phyloP scores from a whole-genome alignment of 2,329 filamentous ascomycete genomes.

The Didymella segeticola region DNA sequence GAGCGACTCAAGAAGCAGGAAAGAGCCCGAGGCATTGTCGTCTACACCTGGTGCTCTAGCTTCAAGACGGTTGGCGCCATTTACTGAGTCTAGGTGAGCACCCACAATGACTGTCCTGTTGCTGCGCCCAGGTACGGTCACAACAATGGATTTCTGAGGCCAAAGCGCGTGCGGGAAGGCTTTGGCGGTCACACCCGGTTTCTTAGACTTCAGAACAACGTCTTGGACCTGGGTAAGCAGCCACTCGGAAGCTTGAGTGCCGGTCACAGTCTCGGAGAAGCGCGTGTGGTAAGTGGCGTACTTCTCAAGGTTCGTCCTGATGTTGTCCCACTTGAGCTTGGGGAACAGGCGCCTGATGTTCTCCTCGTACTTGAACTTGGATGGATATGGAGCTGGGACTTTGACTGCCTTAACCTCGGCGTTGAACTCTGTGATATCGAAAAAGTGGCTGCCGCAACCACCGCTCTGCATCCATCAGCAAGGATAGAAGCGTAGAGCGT shows the following conservation, averaged over 20 bases:
- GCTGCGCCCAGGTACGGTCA: constrained; percentile 81
- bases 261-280: constrained; percentile 47
- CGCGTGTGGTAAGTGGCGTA: constrained; percentile 27
- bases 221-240: constrained; percentile 74
- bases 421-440: constrained; percentile 29
- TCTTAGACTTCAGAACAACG: constrained; percentile 74
- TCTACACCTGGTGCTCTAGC: constrained; percentile 82
- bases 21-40: constrained; percentile 87
- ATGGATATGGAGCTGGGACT: constrained; percentile 21
- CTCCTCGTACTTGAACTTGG: constrained; percentile 21
- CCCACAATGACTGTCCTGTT: constrained; percentile 86
- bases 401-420: constrained; percentile 21
- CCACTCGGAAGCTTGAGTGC: constrained; percentile 84
- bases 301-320: constrained; percentile 25
- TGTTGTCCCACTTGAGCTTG: constrained; percentile 26
- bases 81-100: constrained; percentile 93
- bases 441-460: constrained; percentile 29
- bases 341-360: constrained; percentile 21
- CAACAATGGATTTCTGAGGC: constrained; percentile 88
- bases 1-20: constrained; percentile 91
- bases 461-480: constrained; percentile 17
- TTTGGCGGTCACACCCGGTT: constrained; percentile 68
- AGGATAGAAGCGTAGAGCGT: neutral
- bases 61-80: constrained; percentile 77
- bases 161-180: constrained; percentile 53